Conservation (phyloP, 2,329 filamentous ascomycete species). For the Ceratocystis ficicola region DNA sequence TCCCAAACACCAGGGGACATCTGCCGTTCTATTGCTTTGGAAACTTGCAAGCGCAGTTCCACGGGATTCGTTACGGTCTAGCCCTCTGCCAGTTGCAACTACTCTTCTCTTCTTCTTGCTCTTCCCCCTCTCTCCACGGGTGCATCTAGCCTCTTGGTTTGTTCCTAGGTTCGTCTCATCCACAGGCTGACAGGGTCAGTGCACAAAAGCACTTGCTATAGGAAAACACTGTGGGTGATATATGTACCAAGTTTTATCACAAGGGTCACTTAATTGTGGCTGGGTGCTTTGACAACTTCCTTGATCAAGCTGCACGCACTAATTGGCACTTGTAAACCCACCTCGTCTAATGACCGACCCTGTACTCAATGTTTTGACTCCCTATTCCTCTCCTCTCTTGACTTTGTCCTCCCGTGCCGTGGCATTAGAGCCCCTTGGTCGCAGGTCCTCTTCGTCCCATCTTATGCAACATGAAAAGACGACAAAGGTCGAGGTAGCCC, state of each 20-base stretch:
- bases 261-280: not conserved
- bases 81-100: not conserved
- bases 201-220: conserved; percentile 2
- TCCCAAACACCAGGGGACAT: not conserved
- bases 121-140: not conserved
- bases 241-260: conserved; percentile 1
- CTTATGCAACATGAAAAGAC: not conserved
- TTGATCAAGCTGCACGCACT: conserved; percentile 1
- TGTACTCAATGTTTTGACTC: not conserved
- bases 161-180: conserved; percentile 8
- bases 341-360: not conserved
- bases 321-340: not conserved
- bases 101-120: not conserved
- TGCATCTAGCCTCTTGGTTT: not conserved
- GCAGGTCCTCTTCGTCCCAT: not conserved
- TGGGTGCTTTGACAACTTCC: not conserved
- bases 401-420: not conserved
- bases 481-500: not conserved
- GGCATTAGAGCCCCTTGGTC: not conserved
- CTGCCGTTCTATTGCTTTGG: not conserved
- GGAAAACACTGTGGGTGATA: not conserved
- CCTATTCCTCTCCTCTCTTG: not conserved
- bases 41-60: not conserved
- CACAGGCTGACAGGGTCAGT: not conserved
- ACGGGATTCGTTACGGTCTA: not conserved